Conservation (phyloP, 1,284 basidiomycete genomes). For the Waitea zeae region DNA sequence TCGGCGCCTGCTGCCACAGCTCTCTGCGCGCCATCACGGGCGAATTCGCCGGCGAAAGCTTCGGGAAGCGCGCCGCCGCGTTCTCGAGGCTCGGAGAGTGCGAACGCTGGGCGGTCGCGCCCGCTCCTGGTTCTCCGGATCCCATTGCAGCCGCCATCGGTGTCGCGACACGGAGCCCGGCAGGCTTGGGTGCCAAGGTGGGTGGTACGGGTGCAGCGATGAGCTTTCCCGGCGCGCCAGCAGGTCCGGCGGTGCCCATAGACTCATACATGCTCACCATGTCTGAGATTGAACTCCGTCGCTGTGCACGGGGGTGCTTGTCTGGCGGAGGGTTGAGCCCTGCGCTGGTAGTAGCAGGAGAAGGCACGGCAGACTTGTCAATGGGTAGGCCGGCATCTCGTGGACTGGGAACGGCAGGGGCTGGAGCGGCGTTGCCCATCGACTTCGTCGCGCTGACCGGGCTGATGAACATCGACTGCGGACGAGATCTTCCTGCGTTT, state of each 20-base stretch:
- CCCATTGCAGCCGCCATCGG: neutral
- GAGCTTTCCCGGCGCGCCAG: too few relatives aligned
- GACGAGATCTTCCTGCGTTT: conserved; percentile 22
- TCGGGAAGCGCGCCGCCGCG: conserved; percentile 15
- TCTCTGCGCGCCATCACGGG: conserved; percentile 7
- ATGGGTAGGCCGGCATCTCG: conserved; percentile 11
- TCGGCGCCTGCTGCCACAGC: neutral
- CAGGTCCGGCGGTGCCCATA: conserved; percentile 24
- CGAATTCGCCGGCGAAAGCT: conserved; percentile 13
- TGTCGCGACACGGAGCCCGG: conserved; percentile 7
- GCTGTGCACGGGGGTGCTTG: neutral
- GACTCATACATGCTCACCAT: conserved; percentile 68
- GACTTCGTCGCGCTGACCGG: conserved; percentile 29
- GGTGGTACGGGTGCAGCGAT: conserved; percentile 12
- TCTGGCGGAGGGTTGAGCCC: neutral
- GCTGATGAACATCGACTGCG: conserved; percentile 60
- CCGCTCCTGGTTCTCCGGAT: too few relatives aligned
- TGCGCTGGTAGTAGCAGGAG: neutral
- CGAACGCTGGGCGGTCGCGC: neutral
- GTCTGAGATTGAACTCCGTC: conserved; percentile 58
- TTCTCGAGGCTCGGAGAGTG: conserved; percentile 12
- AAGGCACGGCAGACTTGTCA: too few relatives aligned
- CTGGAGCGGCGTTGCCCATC: conserved; percentile 15
- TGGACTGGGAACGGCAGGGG: conserved; percentile 18
- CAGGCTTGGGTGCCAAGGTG: conserved; percentile 17